phyloP scores from a whole-genome alignment of 2,329 filamentous ascomycete species.

The Sarocladium brachiariae region DNA sequence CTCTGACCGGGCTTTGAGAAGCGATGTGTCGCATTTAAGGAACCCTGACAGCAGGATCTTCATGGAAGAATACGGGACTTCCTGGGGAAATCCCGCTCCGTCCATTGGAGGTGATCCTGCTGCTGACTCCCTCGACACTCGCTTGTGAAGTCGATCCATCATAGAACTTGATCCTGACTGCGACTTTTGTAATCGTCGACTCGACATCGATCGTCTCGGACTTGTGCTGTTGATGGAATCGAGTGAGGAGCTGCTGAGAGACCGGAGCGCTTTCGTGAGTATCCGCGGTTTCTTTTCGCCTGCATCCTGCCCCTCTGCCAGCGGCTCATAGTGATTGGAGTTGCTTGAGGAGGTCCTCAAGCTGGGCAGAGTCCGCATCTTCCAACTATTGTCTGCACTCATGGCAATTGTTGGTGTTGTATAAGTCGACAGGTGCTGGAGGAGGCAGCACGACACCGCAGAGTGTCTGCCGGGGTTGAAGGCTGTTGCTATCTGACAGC shows the following conservation, averaged over 20 bases:
- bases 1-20: conserved; percentile 41
- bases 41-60: conserved; percentile 37
- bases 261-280: conserved; percentile 31
- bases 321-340: conserved; percentile 16
- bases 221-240: conserved; percentile 27
- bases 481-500: background rate
- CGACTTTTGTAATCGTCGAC: conserved; percentile 30
- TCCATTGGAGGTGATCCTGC: conserved; percentile 24
- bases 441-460: background rate
- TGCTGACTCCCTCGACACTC: conserved; percentile 31
- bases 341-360: conserved; percentile 19
- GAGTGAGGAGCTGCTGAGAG: conserved; percentile 33
- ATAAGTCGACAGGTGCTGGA: background rate
- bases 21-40: conserved; percentile 42
- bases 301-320: conserved; percentile 17
- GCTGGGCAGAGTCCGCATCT: conserved; percentile 25
- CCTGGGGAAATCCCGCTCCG: conserved; percentile 20
- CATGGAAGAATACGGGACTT: conserved; percentile 29
- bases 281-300: conserved; percentile 28
- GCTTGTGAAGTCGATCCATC: conserved; percentile 34
- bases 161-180: conserved; percentile 32
- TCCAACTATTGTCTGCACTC: conserved; percentile 27
- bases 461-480: background rate
- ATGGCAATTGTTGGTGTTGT: conserved; percentile 15
- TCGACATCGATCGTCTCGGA: conserved; percentile 25